phyloP scores from a whole-genome alignment of 1,139 yeast species.

The Protomyces gravidus region DNA sequence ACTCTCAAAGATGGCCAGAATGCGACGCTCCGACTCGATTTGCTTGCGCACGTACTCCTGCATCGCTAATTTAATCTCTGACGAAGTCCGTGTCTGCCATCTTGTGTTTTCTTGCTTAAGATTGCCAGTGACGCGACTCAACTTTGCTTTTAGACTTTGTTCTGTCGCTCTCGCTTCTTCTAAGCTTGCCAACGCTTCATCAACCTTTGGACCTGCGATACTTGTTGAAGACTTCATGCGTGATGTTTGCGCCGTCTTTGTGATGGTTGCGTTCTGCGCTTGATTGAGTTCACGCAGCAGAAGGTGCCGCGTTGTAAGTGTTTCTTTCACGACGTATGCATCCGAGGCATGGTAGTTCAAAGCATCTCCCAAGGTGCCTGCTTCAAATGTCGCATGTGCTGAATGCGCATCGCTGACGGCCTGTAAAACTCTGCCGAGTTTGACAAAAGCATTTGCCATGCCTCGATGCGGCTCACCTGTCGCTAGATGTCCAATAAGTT shows the following conservation, averaged over 20 bases:
- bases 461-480: slow-evolving; percentile 59
- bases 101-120: slow-evolving; percentile 70
- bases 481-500: slow-evolving; percentile 50
- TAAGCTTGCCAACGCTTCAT: slow-evolving; percentile 75
- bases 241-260: slow-evolving; percentile 68
- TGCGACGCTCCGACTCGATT: slow-evolving; percentile 82
- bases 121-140: slow-evolving; percentile 77
- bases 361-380: slow-evolving; percentile 76
- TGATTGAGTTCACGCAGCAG: slow-evolving; percentile 80
- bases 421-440: slow-evolving; percentile 63
- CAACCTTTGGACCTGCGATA: slow-evolving; percentile 81
- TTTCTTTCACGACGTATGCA: slow-evolving; percentile 83
- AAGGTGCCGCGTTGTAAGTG: slow-evolving; percentile 84
- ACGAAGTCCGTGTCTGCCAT: slow-evolving; percentile 54
- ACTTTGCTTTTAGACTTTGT: slow-evolving; percentile 66
- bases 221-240: slow-evolving; percentile 64
- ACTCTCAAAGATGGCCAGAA: slow-evolving; percentile 68
- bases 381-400: slow-evolving; percentile 65
- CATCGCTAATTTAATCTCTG: slow-evolving; percentile 52
- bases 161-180: slow-evolving; percentile 79
- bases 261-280: slow-evolving; percentile 69
- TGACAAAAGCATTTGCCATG: slow-evolving; percentile 78
- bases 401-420: slow-evolving; percentile 73
- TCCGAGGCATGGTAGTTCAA: slow-evolving; percentile 62
- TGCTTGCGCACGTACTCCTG: slow-evolving; percentile 62